phyloP scores from a whole-genome alignment of 202 grass and related monocot species.

The Setaria italica region DNA sequence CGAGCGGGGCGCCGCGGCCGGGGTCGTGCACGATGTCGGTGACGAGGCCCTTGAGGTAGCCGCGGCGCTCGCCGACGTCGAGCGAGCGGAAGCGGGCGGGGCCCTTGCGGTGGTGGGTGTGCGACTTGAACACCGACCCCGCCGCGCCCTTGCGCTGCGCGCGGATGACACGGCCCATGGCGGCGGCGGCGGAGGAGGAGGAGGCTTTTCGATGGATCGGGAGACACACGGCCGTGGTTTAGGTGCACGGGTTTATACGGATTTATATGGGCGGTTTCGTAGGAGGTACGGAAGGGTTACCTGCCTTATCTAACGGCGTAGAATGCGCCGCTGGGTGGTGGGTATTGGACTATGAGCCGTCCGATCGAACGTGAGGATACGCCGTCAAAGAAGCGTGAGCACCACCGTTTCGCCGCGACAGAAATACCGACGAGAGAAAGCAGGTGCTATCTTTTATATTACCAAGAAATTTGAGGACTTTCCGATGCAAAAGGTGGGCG shows the following conservation, averaged over 20 bases:
- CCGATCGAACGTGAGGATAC: too few relatives aligned
- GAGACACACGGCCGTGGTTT: neutral
- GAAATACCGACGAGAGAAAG: too few relatives aligned
- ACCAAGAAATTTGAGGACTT: too few relatives aligned
- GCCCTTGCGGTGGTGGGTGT: constrained; percentile 65
- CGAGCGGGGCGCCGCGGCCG: constrained; percentile 58
- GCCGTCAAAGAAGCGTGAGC: too few relatives aligned
- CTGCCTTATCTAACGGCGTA: neutral
- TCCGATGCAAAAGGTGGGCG: too few relatives aligned
- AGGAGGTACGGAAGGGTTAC: neutral
- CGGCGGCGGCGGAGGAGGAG: neutral
- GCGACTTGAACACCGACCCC: constrained; percentile 63
- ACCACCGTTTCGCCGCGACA: too few relatives aligned
- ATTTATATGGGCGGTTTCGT: neutral
- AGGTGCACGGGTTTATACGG: neutral
- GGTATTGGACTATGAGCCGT: neutral
- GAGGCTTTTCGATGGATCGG: neutral
- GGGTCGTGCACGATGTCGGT: constrained; percentile 71
- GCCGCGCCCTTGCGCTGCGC: constrained; percentile 68
- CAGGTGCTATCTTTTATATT: too few relatives aligned
- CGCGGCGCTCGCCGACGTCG: constrained; percentile 57
- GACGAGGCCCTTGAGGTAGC: constrained; percentile 57
- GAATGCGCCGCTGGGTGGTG: neutral
- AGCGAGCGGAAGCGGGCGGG: constrained; percentile 56
- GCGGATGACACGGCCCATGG: constrained; percentile 56